Conservation (phyloP, 2,329 filamentous ascomycete species). For the Westerdykella ornata region DNA sequence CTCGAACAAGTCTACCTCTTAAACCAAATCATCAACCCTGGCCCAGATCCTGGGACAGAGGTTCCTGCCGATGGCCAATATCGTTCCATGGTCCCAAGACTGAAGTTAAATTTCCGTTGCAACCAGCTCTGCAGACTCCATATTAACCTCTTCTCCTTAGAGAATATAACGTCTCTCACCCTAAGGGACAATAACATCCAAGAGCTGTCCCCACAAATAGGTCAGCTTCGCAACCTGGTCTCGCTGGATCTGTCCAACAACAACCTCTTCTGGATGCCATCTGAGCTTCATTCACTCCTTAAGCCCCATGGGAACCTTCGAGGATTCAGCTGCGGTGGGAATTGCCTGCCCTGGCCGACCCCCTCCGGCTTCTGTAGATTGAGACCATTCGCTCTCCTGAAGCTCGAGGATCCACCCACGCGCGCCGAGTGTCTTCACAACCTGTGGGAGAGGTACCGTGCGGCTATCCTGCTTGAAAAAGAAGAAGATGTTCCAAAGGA, state of each 20-base stretch:
- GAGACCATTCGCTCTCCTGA: constrained; percentile 4
- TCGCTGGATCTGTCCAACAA: constrained; percentile 21
- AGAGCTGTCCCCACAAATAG: constrained; percentile 24
- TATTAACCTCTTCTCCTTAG: constrained; percentile 21
- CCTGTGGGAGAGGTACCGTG: too few species aligned
- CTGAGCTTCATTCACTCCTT: constrained; percentile 20
- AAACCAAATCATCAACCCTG: constrained; percentile 20
- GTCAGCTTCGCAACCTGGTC: constrained; percentile 14
- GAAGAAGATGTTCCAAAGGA: constrained; percentile 1
- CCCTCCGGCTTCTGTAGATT: constrained; percentile 13
- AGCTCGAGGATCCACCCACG: too few species aligned
- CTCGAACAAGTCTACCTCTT: constrained; percentile 22
- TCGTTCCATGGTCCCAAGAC: constrained; percentile 24
- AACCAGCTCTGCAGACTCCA: constrained; percentile 19
- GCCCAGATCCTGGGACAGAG: constrained; percentile 19
- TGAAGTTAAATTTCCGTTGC: constrained; percentile 17
- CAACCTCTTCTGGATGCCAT: constrained; percentile 19
- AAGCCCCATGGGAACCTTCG: constrained; percentile 12
- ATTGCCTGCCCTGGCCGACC: not conserved
- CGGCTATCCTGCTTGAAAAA: too few species aligned
- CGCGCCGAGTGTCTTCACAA: too few species aligned
- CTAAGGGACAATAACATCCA: constrained; percentile 22
- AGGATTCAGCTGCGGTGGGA: constrained; percentile 15
- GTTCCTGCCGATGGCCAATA: constrained; percentile 25
- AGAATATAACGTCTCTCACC: constrained; percentile 20